These are phyloP conservation scores for Nyctanthes arbortristis DNA, from an alignment of 257 asterid genomes.

Conservation along the genomic window DNA sequence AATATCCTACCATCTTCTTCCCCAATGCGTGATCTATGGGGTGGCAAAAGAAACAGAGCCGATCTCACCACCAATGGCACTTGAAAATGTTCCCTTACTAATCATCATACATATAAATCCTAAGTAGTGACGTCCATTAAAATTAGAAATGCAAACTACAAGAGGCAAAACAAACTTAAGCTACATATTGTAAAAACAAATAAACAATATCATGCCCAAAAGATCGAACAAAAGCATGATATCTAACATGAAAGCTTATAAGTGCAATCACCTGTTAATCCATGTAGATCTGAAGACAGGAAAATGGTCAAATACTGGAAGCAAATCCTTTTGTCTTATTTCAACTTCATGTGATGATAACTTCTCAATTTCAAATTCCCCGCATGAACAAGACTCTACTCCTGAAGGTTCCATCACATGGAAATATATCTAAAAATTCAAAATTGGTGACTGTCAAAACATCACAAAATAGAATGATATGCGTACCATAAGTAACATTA, in stretches of 20 bases:
- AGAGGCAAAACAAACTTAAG: background rate
- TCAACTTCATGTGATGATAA: constrained; percentile 54
- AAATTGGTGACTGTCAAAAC: background rate
- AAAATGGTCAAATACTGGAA: constrained; percentile 58
- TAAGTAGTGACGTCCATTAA: background rate
- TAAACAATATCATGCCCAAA: too few species aligned
- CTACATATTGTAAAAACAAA: background rate
- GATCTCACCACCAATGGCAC: constrained; percentile 6
- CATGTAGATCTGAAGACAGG: constrained; percentile 47
- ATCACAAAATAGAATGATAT: constrained; percentile 18
- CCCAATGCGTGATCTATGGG: background rate
- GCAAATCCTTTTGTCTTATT: constrained; percentile 49
- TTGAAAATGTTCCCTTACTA: constrained; percentile 10
- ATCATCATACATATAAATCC: background rate
- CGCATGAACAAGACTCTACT: constrained; percentile 37
- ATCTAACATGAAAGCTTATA: constrained; percentile 12
- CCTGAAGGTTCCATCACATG: constrained; percentile 44
- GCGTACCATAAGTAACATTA: too few species aligned
- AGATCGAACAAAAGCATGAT: constrained; percentile 8
- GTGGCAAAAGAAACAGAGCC: background rate
- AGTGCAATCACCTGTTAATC: constrained; percentile 41
- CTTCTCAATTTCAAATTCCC: constrained; percentile 68
- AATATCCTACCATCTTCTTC: too few species aligned
- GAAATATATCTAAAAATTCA: constrained; percentile 51
- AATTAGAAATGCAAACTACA: background rate